Conservation (phyloP, 2,329 filamentous ascomycete species). For the Purpureocillium lavendulum region DNA sequence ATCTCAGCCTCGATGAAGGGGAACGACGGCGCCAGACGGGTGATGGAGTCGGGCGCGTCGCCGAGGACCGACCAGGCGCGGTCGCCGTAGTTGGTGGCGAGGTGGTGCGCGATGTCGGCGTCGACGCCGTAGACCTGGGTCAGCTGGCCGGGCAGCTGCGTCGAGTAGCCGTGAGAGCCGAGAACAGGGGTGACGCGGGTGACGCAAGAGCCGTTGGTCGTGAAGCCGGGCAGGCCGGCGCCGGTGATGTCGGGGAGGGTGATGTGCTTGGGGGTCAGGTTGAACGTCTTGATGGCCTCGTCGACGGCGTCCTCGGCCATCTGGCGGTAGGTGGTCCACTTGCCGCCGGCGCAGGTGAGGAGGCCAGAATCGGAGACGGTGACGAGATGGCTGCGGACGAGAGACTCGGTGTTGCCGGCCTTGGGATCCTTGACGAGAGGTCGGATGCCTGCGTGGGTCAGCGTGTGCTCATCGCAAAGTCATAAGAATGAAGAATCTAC, state of each 20-base stretch:
- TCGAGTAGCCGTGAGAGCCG: constrained; percentile 63
- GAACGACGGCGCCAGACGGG: constrained; percentile 56
- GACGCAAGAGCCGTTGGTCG: constrained; percentile 63
- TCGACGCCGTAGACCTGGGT: constrained; percentile 27
- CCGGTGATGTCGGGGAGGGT: constrained; percentile 58
- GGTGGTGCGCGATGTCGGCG: constrained; percentile 31
- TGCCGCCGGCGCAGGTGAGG: constrained; percentile 73
- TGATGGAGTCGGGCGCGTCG: constrained; percentile 37
- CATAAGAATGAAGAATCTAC: constrained; percentile 7
- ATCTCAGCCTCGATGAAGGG: constrained; percentile 70
- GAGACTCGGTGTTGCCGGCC: constrained; percentile 72
- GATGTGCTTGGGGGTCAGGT: constrained; percentile 44
- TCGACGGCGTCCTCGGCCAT: constrained; percentile 85
- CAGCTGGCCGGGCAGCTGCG: constrained; percentile 23
- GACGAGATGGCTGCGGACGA: constrained; percentile 75
- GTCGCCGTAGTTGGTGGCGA: constrained; percentile 34
- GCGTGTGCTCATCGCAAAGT: not conserved
- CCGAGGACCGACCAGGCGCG: constrained; percentile 64
- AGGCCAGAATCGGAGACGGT: constrained; percentile 67
- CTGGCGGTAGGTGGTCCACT: constrained; percentile 84
- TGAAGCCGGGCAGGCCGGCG: constrained; percentile 34
- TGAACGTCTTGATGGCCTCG: constrained; percentile 61
- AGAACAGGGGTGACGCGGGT: constrained; percentile 67
- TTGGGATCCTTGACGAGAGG: constrained; percentile 75
- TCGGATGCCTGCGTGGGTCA: constrained; percentile 44